Percentiles rank a stretch among this genome's conserved stretches.
phyloP scores from a whole-genome alignment of 2,329 filamentous ascomycete species.

The Aspergillus aculeatinus region DNA sequence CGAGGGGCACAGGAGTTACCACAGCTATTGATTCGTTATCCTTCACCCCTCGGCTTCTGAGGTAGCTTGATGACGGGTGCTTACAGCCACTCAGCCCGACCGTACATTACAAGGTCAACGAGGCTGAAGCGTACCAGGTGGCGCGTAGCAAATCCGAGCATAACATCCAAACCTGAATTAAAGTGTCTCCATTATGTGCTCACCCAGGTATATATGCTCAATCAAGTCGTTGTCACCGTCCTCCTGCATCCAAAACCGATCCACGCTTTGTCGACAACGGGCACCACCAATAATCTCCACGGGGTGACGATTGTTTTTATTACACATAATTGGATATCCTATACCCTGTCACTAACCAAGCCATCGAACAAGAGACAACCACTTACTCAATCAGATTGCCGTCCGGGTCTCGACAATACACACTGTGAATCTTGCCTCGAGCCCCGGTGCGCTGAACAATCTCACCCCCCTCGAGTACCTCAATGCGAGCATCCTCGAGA shows the following conservation, averaged over 20 bases:
- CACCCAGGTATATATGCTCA: too few species aligned
- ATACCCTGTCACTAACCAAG: background rate
- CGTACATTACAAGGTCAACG: background rate
- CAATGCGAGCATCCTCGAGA: slow-evolving; percentile 45
- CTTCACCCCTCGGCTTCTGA: background rate
- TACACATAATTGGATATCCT: background rate
- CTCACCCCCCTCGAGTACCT: slow-evolving; percentile 50
- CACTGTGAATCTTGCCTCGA: slow-evolving; percentile 53
- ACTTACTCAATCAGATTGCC: slow-evolving; percentile 63
- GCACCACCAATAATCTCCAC: background rate
- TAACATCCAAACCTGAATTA: background rate
- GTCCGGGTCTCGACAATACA: slow-evolving; percentile 63
- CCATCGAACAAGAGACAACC: background rate
- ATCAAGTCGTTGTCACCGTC: too few species aligned
- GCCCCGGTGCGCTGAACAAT: slow-evolving; percentile 59
- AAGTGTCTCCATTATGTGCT: too few species aligned
- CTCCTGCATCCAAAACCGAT: too few species aligned
- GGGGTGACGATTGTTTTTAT: background rate
- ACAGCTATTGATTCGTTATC: background rate
- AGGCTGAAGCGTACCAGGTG: background rate
- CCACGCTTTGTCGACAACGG: background rate
- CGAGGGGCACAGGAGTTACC: background rate
- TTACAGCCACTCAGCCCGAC: background rate
- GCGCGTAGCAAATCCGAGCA: background rate
- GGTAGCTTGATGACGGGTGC: background rate